Evolutionary conservation across 352 stramenopile species (phyloP), one percentile per base, ranked within the genome.

Genomic region (Phytophthora palmivora): DNA sequence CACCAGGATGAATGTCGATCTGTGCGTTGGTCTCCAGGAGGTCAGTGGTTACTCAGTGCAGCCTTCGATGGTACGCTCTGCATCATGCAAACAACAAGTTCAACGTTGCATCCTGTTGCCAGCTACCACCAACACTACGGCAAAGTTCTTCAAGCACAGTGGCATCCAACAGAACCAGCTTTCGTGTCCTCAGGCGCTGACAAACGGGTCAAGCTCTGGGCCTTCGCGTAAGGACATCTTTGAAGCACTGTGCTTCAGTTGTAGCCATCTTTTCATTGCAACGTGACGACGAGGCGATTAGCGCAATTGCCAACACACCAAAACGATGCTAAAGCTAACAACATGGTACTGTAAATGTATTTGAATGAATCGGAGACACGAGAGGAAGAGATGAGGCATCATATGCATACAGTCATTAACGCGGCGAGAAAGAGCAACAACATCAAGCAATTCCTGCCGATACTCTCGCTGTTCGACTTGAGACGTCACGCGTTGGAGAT

Each of bases 161-260:
- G 86, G 86, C 79, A 91, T 43, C 69, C 82, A 6, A 76, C 54
- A 6, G 49, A 67, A 28, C 82, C 84, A 16, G 79, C 76, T n/a
- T 65, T 89, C n/a, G 62, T 88, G 16, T 87, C 82, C 0, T 81
- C 76, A 3, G 75, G 80, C 1, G 80, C 83, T 8, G 80, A 92
- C 44, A 89, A 92, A 46, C 49, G 75, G 38, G 75, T 92, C 28
- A 88, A 89, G 49, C 75, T 90, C 21, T 92, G 77, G 83, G 51
- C 54, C 1, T 89, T 89, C 26, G 37, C 53, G 1, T 82, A 47
- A 77, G 18, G 39, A 18, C n/a, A 37, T 28, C 24, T 28, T 6
- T 28, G 3, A 6, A 28, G 24, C 24, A 44, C n/a, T 28, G 34
- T 37, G 18, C 33, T 56, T 56, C 54, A 56, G 42, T 46, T 71